These are phyloP conservation scores for Sordariomycetes sp. DNA, from an alignment of 2,329 filamentous ascomycete species.

Conservation along the genomic window DNA sequence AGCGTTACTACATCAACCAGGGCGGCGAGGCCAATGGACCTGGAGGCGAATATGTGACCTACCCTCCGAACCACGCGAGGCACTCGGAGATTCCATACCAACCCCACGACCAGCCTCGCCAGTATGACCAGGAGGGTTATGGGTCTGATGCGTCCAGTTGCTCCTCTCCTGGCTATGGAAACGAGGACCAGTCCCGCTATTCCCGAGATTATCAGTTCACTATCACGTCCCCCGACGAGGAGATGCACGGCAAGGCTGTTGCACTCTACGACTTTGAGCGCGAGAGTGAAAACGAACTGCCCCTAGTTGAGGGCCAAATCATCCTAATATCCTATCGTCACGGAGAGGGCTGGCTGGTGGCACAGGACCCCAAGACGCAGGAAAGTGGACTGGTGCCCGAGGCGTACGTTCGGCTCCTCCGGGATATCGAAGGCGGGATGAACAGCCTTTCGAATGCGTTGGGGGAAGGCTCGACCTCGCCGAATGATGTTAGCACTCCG, in stretches of 20 bases:
- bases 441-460: conserved; percentile 57
- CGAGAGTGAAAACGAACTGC: conserved; percentile 94
- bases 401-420: conserved; percentile 84
- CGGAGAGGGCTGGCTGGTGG: conserved; percentile 94
- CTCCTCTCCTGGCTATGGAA: conserved; percentile 46
- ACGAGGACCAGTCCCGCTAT: conserved; percentile 67
- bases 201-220: conserved; percentile 91
- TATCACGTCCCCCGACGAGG: conserved; percentile 88
- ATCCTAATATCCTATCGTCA: conserved; percentile 95
- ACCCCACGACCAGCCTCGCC: conserved; percentile 25
- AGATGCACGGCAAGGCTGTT: conserved; percentile 94
- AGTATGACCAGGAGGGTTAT: conserved; percentile 40
- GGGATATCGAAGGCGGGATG: conserved; percentile 87
- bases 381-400: conserved; percentile 94
- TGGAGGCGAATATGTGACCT: conserved; percentile 72
- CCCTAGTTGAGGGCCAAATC: conserved; percentile 85
- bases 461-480: conserved; percentile 38
- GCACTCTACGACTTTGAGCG: conserved; percentile 90
- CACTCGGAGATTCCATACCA: conserved; percentile 33
- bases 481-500: conserved; percentile 48
- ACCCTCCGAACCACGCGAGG: conserved; percentile 54
- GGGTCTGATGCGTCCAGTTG: conserved; percentile 43
- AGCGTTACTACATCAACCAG: conserved; percentile 65
- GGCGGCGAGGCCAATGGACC: conserved; percentile 62
- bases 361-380: conserved; percentile 86